A percentile compares a stretch with the other conserved stretches of the same genome.
Evolutionary conservation across 176 grass and related monocot genomes (phyloP).

Genomic region (Bonia amplexicaulis): DNA sequence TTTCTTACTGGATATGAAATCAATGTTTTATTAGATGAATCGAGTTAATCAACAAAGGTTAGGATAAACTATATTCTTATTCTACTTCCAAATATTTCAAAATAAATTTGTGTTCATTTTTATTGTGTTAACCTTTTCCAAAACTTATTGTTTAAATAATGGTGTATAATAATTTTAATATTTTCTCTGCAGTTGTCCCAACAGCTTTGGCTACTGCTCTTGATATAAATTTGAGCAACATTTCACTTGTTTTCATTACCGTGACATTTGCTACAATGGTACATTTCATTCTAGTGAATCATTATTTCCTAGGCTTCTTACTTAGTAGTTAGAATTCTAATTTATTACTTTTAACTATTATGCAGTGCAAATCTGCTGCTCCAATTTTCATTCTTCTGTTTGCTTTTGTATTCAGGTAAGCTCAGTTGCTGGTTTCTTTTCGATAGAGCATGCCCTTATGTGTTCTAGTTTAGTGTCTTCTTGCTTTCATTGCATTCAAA

Average conservation of each 20-base stretch:
- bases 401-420: constrained; percentile 93
- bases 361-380: constrained; percentile 94
- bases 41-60: not conserved
- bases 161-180: constrained; percentile 21
- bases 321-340: constrained; percentile 8
- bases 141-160: not conserved
- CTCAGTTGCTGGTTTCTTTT: constrained; percentile 6
- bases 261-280: constrained; percentile 99
- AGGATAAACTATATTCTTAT: not conserved
- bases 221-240: constrained; percentile 95
- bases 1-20: not conserved
- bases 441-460: not conserved
- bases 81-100: not conserved
- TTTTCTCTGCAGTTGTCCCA: constrained; percentile 73
- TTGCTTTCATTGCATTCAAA: not conserved
- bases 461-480: not conserved
- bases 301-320: constrained; percentile 1
- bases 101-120: not conserved
- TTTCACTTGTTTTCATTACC: constrained; percentile 94
- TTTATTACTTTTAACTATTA: constrained; percentile 23
- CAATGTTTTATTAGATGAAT: not conserved
- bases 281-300: constrained; percentile 34
- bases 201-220: constrained; percentile 90
- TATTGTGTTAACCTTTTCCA: not conserved
- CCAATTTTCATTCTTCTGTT: constrained; percentile 96